A percentile compares a stretch with the other conserved stretches of the same genome.
Conservation (phyloP, 257 asterid genomes). For the Penstemon newberryi region DNA sequence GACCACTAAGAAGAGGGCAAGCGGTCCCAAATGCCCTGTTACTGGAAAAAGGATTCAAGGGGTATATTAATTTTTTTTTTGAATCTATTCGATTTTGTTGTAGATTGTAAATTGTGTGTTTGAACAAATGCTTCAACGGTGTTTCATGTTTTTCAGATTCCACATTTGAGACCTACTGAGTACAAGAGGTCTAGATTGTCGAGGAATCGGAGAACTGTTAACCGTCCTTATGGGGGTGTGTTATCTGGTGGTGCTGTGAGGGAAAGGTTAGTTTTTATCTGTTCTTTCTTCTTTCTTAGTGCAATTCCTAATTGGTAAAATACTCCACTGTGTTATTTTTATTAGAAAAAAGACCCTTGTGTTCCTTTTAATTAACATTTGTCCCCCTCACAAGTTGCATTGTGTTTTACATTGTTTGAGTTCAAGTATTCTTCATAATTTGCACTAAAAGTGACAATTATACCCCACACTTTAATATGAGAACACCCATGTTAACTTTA, state of each 20-base stretch:
- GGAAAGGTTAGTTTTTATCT: conserved; percentile 40
- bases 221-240: conserved; percentile 64
- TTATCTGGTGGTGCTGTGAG: conserved; percentile 55
- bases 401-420: too few relatives aligned
- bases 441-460: too few relatives aligned
- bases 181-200: conserved; percentile 60
- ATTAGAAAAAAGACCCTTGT: too few relatives aligned
- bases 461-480: too few relatives aligned
- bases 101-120: neutral
- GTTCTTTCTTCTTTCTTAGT: too few relatives aligned
- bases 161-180: conserved; percentile 63
- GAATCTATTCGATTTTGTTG: neutral
- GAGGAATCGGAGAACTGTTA: conserved; percentile 57
- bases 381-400: too few relatives aligned
- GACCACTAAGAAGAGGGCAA: conserved; percentile 58
- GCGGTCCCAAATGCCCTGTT: conserved; percentile 66
- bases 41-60: conserved; percentile 72
- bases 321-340: too few relatives aligned
- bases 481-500: too few relatives aligned
- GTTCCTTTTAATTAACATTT: too few relatives aligned
- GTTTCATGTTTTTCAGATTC: conserved; percentile 35
- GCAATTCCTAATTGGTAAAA: too few relatives aligned
- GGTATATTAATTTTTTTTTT: conserved; percentile 30
- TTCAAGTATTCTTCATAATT: too few relatives aligned
- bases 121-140: neutral